Evolutionary conservation across 331 rosid species (phyloP), one percentile per base, ranked within the genome.

Genomic region (Spiraea crenata): DNA sequence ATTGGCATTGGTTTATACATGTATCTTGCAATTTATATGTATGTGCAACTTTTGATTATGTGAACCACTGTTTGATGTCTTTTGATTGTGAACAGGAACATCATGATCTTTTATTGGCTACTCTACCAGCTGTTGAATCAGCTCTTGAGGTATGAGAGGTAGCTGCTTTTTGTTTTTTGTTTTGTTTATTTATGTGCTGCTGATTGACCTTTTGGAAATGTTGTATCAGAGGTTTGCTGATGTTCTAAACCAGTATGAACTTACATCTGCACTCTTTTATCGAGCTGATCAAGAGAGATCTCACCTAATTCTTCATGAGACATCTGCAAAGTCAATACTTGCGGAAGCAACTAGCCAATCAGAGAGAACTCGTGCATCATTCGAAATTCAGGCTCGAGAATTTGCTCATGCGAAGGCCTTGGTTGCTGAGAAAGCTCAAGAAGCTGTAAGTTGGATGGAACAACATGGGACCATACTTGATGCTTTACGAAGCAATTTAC

Each of bases 241-340:
- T 70, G 82, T 89, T 82, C 88, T 93, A 68, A 85, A 75, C 63
- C 96, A 84, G 46, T 93, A 93, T 46, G 93, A 90, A 74, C 74
- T 78, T 74, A 81, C 86, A 56, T 90, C 92, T 75, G 74, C 88
- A 17, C 70, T 81, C 63, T 93, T 87, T 67, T 89, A 75, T 71
- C 92, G 83, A 82, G 97, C 93, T 78, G 98, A 90, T 42, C 92
- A 90, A 79, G 98, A 90, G 83, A 88, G 89, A 77, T 87, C 98
- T 67, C 81, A 75, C 81, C 86, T 86, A 60, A 69, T 83, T 68
- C 61, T 87, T 82, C 96, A 77, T 9, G 98, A 93, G 87, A 84
- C 96, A 52, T 80, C 97, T 63, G 97, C 90, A 12, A 93, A 85
- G 79, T 88, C 98, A 17, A 81, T 90, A 79, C 89, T 85, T 83